A percentile compares a stretch with the other conserved stretches of the same genome.
Conservation (phyloP, 768 basidiomycete species). For the Mycena olivaceomarginata region DNA sequence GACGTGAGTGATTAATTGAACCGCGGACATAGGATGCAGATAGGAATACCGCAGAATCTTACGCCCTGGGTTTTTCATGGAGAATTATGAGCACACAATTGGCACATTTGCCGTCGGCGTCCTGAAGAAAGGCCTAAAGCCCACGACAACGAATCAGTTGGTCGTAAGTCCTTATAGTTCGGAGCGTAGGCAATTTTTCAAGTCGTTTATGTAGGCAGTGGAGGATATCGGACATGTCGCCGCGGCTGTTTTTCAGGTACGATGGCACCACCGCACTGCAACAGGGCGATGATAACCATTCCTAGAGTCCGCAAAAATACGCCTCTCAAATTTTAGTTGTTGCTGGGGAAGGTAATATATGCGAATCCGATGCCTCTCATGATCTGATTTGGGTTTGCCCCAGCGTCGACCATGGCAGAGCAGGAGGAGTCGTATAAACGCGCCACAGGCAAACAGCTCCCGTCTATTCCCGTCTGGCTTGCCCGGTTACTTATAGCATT, state of each 20-base stretch:
- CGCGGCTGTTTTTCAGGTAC: conserved; percentile 55
- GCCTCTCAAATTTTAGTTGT: conserved; percentile 50
- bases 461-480: conserved; percentile 52
- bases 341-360: conserved; percentile 48
- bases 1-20: conserved; percentile 55
- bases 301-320: conserved; percentile 52
- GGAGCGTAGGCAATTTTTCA: neutral
- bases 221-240: conserved; percentile 60
- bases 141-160: conserved; percentile 52
- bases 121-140: conserved; percentile 56
- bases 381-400: neutral
- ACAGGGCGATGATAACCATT: neutral
- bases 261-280: neutral
- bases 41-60: conserved; percentile 52
- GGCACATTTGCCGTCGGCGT: conserved; percentile 59
- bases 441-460: conserved; percentile 49
- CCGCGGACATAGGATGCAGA: neutral
- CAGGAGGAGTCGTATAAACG: conserved; percentile 47
- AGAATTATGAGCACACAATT: conserved; percentile 62
- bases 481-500: conserved; percentile 51
- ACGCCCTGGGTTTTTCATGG: conserved; percentile 66
- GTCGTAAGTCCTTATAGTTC: neutral
- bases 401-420: conserved; percentile 50
- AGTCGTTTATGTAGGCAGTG: conserved; percentile 46
- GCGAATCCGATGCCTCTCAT: neutral